Base-by-base conservation (phyloP, 441 rosid species). In the Erodium chrysanthum region DNA sequence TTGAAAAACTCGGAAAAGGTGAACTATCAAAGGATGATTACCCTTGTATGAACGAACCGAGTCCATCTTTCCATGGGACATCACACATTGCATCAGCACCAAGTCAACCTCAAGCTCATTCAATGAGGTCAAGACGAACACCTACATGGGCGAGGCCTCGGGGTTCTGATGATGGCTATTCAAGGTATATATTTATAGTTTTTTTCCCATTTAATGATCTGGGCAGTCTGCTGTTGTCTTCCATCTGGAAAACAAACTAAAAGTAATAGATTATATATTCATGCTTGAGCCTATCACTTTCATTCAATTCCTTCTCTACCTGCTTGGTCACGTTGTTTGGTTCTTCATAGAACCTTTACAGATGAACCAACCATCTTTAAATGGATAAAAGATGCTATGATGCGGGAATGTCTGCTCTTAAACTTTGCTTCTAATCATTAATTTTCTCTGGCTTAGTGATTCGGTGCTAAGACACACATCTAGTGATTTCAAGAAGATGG, bases 111-210 rank as follows among this genome's bases (percentile, higher is more conserved):
- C 87, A 88, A 20, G 81, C 62, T 22, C 97, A 88, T 80, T 90
- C 98, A 27, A 88, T 84, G 88, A 86, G 99, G 83, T 92, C 98
- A 29, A 85, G 96, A 79, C 85, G 95, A 68, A 87, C 95, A 22
- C 79, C 99, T 7, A 90, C 92, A 5, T 95, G 99, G 99, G 99
- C 98, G 69, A 83, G 83, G 25, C 89, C 94, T 70, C 90, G 89
- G 40, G 74, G 77, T 71, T 90, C 99, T 15, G 98, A 92, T 68
- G 99, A 89, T 77, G 99, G 99, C 7, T 87, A 87, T 80, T 90
- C 99, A 73, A 90, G 99, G 98, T 88, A 73, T 52, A 22, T 61
- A 17, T 58, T 18, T 18, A 9, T 54, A 54, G 60, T 10, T 52
- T 18, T 52, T 18, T 18, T 18, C 60, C 60, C 10, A 18, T 79